Percentiles rank a stretch among this genome's conserved stretches.
These are phyloP conservation scores for Trametes cingulata DNA, from an alignment of 768 basidiomycete species.

Conservation along the genomic window DNA sequence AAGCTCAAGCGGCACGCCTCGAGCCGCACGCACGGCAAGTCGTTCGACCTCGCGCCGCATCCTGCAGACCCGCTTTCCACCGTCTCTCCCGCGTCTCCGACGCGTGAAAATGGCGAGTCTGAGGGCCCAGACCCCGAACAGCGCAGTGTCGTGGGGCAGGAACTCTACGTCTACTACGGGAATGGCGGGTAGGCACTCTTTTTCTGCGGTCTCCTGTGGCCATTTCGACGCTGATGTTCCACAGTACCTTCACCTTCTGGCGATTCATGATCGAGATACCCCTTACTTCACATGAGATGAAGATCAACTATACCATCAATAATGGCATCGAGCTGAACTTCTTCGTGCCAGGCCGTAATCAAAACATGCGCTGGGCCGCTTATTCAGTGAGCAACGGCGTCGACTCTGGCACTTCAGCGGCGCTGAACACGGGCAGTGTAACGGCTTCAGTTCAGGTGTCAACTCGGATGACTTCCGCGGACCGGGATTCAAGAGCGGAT, in stretches of 20 bases:
- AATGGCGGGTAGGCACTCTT: constrained; percentile 27
- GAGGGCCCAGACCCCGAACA: constrained; percentile 11
- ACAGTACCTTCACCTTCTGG: constrained; percentile 91
- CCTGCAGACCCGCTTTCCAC: constrained; percentile 70
- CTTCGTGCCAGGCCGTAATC: constrained; percentile 73
- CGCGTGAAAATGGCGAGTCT: background rate
- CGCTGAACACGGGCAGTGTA: constrained; percentile 53
- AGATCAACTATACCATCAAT: constrained; percentile 81
- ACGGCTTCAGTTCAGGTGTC: constrained; percentile 86
- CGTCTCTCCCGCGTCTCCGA: constrained; percentile 29
- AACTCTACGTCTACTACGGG: constrained; percentile 32
- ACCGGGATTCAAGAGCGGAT: constrained; percentile 77
- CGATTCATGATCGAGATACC: constrained; percentile 87
- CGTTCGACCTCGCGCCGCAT: constrained; percentile 67
- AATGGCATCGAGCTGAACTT: constrained; percentile 76
- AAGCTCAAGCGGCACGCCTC: constrained; percentile 17
- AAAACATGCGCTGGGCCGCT: constrained; percentile 91
- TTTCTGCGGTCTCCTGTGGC: background rate
- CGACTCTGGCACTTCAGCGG: background rate
- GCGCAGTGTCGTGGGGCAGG: constrained; percentile 24
- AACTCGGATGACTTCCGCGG: constrained; percentile 86
- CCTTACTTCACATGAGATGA: constrained; percentile 68
- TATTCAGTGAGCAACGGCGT: constrained; percentile 62
- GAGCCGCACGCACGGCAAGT: constrained; percentile 27
- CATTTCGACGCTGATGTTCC: background rate